Evolutionary conservation across 2,329 filamentous ascomycete species (phyloP).

Genomic region (Sclerotinia spermophila): DNA sequence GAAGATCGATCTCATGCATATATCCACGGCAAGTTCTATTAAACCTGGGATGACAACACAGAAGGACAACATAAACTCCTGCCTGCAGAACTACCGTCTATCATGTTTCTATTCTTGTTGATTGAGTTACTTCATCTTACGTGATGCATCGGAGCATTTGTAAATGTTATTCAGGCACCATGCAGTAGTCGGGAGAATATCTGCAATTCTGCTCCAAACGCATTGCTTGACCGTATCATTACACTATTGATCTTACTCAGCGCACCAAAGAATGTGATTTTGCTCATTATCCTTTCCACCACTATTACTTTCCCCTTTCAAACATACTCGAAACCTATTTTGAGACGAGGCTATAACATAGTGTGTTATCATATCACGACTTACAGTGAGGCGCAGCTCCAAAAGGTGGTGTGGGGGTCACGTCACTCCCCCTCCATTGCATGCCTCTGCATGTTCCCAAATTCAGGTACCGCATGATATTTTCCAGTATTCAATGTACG

Average conservation of each 20-base stretch:
- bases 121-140: slow-evolving; percentile 13
- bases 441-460: slow-evolving; percentile 7
- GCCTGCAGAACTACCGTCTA: slow-evolving; percentile 10
- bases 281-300: background rate
- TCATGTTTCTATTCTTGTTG: slow-evolving; percentile 20
- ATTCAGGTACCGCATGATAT: slow-evolving; percentile 13
- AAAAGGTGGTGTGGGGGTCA: slow-evolving; percentile 6
- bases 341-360: slow-evolving; percentile 21
- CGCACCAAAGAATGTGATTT: slow-evolving; percentile 1
- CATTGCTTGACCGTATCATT: slow-evolving; percentile 2
- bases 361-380: background rate
- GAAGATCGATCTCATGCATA: slow-evolving; percentile 19
- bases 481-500: background rate
- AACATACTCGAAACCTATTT: slow-evolving; percentile 23
- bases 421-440: slow-evolving; percentile 17
- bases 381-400: slow-evolving; percentile 13
- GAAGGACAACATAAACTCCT: slow-evolving; percentile 12
- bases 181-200: slow-evolving; percentile 11
- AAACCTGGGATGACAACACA: background rate
- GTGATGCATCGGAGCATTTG: slow-evolving; percentile 13
- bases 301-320: slow-evolving; percentile 1
- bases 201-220: background rate
- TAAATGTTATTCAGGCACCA: slow-evolving; percentile 14
- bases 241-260: slow-evolving; percentile 18
- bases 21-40: slow-evolving; percentile 6